Evolutionary conservation across 768 basidiomycete species (phyloP).

Genomic region (Leccinum disarticulatum): DNA sequence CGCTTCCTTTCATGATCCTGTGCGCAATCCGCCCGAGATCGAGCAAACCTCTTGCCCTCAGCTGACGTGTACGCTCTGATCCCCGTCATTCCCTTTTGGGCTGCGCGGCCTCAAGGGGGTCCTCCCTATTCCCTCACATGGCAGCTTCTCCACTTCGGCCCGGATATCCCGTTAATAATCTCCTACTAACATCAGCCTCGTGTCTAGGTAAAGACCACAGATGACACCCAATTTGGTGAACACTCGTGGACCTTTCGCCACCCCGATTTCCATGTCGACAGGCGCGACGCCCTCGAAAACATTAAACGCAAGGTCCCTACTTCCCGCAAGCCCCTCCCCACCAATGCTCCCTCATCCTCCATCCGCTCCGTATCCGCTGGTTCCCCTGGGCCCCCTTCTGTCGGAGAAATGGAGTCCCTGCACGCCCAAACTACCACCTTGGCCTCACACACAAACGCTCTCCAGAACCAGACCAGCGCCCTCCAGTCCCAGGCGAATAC

Average conservation of each 20-base stretch:
- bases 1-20: conserved; percentile 15
- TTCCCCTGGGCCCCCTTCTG: conserved; percentile 27
- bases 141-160: not conserved
- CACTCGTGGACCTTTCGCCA: conserved; percentile 57
- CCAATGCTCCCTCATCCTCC: conserved; percentile 29
- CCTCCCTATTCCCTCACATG: not conserved
- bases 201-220: conserved; percentile 73
- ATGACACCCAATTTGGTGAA: conserved; percentile 71
- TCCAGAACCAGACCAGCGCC: conserved; percentile 30
- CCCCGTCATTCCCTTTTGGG: conserved; percentile 10
- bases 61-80: conserved; percentile 10
- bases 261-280: conserved; percentile 51
- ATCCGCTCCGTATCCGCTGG: conserved; percentile 25
- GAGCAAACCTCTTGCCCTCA: not conserved
- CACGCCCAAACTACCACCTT: conserved; percentile 31
- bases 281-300: conserved; percentile 57
- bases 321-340: conserved; percentile 32
- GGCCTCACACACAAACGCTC: conserved; percentile 30
- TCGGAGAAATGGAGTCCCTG: conserved; percentile 27
- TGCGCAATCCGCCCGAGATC: conserved; percentile 17
- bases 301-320: conserved; percentile 61
- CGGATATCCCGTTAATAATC: not conserved
- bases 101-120: conserved; percentile 13
- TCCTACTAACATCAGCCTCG: not conserved
- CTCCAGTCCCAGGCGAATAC: conserved; percentile 31